Base-by-base conservation (phyloP, 768 basidiomycete genomes). In the Suillus discolor region DNA sequence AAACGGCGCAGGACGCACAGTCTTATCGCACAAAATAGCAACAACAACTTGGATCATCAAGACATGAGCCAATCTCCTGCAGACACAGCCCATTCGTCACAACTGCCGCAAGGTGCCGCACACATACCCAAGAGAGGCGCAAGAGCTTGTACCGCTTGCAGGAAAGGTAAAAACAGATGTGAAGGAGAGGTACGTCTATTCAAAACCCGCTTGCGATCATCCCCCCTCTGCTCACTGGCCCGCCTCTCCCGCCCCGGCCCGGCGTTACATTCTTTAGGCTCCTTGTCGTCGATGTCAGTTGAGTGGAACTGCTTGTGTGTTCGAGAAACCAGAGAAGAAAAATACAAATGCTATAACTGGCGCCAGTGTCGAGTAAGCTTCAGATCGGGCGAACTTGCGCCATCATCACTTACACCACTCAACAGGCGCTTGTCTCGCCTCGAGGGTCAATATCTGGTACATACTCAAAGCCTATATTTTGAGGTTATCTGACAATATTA, bases 261-360 rank as follows among this genome's bases (percentile, higher is more conserved):
- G 89, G 89, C 77, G 74, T 73, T 75, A 74, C 77, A 68, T 75
- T 71, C 76, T 73, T 54, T 75, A 95, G 93, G 84, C 92, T 81
- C 93, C 93, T 71, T 95, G 94, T 85, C 88, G 90, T 81, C 89
- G 94, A 65, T 96, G 94, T 81, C 90, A 92, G 75, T 83, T 91
- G 62, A 92, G 88, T 73, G 92, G 91, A 16, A 89, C 87, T 6
- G 84, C 85, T 47, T 96, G 94, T 74, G 77, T 96, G 63, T 96
- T 95, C 78, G 94, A 96, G 78, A 94, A 94, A 77, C 94, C 94
- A 71, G 92, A 94, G 79, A 93, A 92, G 84, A 96, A 96, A 81
- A 87, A 82, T 75, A 80, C 79, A 1, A 87, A 86, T 69, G 78
- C 79, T 12, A 75, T 88, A 71, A 80, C 90, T 65, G 84, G 81